These are phyloP conservation scores for Xylaria intraflava DNA, from an alignment of 495 filamentous ascomycete species.

Conservation along the genomic window DNA sequence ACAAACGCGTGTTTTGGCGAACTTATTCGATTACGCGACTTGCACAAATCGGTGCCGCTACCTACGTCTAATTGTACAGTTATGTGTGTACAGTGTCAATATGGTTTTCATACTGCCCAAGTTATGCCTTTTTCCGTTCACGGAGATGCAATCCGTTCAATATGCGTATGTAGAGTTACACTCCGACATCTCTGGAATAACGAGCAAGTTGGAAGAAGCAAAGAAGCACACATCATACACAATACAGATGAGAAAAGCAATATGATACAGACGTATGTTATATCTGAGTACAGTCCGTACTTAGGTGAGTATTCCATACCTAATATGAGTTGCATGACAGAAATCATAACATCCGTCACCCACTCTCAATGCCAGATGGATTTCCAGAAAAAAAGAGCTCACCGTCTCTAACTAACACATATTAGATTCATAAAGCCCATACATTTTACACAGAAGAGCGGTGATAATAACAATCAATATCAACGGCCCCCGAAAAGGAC, in stretches of 20 bases:
- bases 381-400: neutral
- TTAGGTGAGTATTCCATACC: neutral
- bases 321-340: neutral
- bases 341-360: conserved; percentile 6
- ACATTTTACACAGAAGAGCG: neutral
- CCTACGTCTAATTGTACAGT: too few relatives aligned
- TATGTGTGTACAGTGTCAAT: too few relatives aligned
- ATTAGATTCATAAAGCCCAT: neutral
- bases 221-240: neutral
- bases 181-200: too few relatives aligned
- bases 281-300: neutral
- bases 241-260: neutral
- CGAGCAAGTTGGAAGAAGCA: too few relatives aligned
- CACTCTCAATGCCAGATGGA: neutral
- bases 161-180: too few relatives aligned
- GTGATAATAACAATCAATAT: neutral
- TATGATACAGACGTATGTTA: neutral
- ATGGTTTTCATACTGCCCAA: too few relatives aligned
- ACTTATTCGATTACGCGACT: conserved; percentile 25
- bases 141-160: too few relatives aligned
- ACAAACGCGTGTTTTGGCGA: conserved; percentile 7
- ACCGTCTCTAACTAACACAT: neutral
- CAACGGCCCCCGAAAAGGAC: neutral
- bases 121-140: too few relatives aligned
- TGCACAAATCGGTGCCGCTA: conserved; percentile 10